phyloP scores from a whole-genome alignment of 768 basidiomycete genomes.

The Trametes villosa region DNA sequence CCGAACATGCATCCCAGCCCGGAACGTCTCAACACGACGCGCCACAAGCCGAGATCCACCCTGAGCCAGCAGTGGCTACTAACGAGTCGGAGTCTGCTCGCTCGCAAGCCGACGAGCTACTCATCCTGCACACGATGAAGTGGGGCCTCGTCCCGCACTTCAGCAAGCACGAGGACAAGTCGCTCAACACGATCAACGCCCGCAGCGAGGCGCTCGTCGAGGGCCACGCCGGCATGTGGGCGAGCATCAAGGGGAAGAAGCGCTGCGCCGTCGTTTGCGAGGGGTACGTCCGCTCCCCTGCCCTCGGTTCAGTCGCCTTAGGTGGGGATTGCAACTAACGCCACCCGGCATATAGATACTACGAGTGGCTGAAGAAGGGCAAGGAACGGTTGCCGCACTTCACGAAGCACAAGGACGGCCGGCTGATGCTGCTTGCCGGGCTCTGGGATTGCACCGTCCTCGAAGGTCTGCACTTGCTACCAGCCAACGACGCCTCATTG shows the following conservation, averaged over 20 bases:
- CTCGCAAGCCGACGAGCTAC: conserved; percentile 2
- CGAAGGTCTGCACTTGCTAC: conserved; percentile 49
- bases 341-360: conserved; percentile 59
- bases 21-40: background rate
- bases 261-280: conserved; percentile 86
- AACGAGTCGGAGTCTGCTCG: no score
- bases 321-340: background rate
- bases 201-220: conserved; percentile 80
- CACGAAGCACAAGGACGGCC: conserved; percentile 64
- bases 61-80: no score
- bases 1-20: background rate
- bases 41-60: conserved; percentile 16
- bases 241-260: conserved; percentile 74
- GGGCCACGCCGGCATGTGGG: conserved; percentile 83
- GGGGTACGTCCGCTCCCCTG: conserved; percentile 50
- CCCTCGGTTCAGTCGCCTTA: no score
- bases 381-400: conserved; percentile 84
- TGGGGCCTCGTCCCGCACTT: conserved; percentile 92
- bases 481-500: no score
- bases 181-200: conserved; percentile 88
- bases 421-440: conserved; percentile 84
- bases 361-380: conserved; percentile 91
- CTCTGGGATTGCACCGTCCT: conserved; percentile 78
- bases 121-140: conserved; percentile 80
- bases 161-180: conserved; percentile 74